Conservation (phyloP, 192 early-diverging fungal genomes). For the Anaeromyces robustus region DNA sequence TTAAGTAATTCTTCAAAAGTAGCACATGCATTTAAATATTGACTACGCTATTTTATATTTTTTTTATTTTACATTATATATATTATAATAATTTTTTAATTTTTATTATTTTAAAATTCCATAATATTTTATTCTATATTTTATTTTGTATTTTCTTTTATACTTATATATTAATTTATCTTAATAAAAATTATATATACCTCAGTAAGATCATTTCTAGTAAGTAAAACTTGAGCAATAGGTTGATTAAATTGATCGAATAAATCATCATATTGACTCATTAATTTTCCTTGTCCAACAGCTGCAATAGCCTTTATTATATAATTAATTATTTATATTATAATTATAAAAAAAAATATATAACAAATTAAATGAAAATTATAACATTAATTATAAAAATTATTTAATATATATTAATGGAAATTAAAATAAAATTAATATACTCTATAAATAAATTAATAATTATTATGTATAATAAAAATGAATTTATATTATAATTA, state of each 20-base stretch:
- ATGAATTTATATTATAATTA: no score
- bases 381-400: no score
- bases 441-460: background rate
- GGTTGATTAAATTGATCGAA: conserved; percentile 85
- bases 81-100: background rate
- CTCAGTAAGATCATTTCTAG: conserved; percentile 83
- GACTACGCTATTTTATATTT: conserved; percentile 53
- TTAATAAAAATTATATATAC: conserved; percentile 21
- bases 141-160: no score
- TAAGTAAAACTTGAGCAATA: conserved; percentile 89
- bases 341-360: no score
- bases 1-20: conserved; percentile 76
- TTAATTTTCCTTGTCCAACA: conserved; percentile 90
- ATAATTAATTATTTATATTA: background rate
- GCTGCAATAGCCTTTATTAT: conserved; percentile 75
- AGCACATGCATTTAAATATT: conserved; percentile 93
- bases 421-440: no score
- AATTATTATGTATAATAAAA: no score
- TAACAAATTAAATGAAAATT: no score
- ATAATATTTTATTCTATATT: no score
- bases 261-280: conserved; percentile 89
- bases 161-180: no score
- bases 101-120: background rate
- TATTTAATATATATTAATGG: no score
- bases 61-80: no score